Conservation (phyloP, 75 land plant genomes). For the Cupressus sempervirens region DNA sequence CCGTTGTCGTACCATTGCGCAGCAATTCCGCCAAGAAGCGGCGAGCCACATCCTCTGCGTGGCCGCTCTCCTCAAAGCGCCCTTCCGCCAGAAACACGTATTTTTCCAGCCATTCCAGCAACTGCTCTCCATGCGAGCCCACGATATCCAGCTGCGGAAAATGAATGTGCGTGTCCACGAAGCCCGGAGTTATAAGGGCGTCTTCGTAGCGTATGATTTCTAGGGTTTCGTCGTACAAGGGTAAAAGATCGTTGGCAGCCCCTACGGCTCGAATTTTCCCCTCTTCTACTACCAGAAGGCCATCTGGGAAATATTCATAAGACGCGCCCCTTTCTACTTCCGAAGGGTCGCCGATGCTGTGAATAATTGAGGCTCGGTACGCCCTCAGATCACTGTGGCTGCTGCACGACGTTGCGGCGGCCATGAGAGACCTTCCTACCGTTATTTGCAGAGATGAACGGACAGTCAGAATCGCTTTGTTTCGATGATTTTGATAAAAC, state of each 20-base stretch:
- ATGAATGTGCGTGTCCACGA: constrained; percentile 17
- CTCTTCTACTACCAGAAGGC: neutral
- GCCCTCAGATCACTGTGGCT: neutral
- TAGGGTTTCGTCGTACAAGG: neutral
- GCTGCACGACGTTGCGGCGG: too few relatives aligned
- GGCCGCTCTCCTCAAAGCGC: constrained; percentile 6
- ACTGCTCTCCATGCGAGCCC: constrained; percentile 12
- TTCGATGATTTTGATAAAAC: too few relatives aligned
- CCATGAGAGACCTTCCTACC: too few relatives aligned
- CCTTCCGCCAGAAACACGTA: constrained; percentile 14
- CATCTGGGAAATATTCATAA: neutral
- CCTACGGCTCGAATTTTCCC: neutral
- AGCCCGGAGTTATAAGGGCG: constrained; percentile 10
- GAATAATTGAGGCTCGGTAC: neutral
- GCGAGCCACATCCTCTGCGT: neutral
- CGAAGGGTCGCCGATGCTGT: neutral
- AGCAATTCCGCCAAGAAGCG: constrained; percentile 15
- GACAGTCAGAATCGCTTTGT: too few relatives aligned
- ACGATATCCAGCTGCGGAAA: constrained; percentile 15
- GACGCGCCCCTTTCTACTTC: neutral
- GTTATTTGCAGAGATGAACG: too few relatives aligned
- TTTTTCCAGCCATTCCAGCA: constrained; percentile 16
- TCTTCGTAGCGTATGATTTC: neutral
- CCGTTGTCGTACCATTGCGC: constrained; percentile 20
- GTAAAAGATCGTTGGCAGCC: neutral